Base-by-base conservation (phyloP, 371 early-diverging fungal genomes). In the Batrachochytrium dendrobatidis region DNA sequence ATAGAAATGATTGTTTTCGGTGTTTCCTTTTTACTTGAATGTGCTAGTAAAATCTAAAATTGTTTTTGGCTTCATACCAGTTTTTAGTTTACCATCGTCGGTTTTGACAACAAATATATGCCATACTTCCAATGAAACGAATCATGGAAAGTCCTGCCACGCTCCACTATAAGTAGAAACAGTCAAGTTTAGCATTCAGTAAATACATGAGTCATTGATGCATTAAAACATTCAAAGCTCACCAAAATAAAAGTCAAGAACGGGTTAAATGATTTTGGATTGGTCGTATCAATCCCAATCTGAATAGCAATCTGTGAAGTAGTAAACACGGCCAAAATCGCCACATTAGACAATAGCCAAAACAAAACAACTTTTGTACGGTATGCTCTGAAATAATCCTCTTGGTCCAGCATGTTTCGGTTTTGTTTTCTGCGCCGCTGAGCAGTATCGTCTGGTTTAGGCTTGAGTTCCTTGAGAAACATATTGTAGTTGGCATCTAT, bases 301-400 rank as follows among this genome's bases (percentile, higher is more conserved):
- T 68, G 1, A 83, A 86, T 46, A 84, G 84, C 78, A 86, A 90
- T 59, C 68, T 75, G 67, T 73, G 81, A 73, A 22, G 70, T 71
- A 25, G 73, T 73, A 53, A 80, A 51, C 12, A 79, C 61, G 44
- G 84, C 79, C 25, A 88, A 80, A 48, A 95, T 72, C 8, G 82
- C 49, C 7, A 82, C 78, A 64, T 95, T 95, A 52, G 84, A 81
- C 53, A 86, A 68, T 59, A 92, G 81, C 94, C 96, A 95, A 24
- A 82, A 63, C 25, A 94, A 73, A 17, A 94, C 87, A 30, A 92
- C 74, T 15, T 83, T 69, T 1, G 94, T 94, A 34, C 96, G 83
- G 77, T 91, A 91, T 46, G 74, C 68, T 67, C 83, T 82, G 72
- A 91, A 92, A 65, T 86, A 85, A 64, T 95, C 95, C 59, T 95